Conservation (phyloP, 2,329 filamentous ascomycete species). For the Cladophialophora yegresii region DNA sequence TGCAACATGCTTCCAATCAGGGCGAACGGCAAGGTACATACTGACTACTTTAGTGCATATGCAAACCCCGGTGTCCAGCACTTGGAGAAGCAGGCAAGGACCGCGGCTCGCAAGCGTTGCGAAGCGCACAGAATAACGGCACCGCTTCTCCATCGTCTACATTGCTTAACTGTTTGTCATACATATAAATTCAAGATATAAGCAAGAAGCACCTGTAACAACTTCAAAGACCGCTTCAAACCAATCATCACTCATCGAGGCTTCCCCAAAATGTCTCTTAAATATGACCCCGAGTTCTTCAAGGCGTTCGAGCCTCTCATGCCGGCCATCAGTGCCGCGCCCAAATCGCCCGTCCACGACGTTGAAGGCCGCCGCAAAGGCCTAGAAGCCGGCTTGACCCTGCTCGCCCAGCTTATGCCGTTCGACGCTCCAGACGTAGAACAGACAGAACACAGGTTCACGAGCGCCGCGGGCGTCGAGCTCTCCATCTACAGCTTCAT, state of each 20-base stretch:
- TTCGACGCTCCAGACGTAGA: constrained; percentile 10
- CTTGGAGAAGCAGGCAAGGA: no score
- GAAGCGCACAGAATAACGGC: no score
- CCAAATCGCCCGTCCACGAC: constrained; percentile 15
- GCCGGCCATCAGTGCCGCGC: constrained; percentile 8
- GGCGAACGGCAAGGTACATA: no score
- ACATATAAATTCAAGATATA: not conserved
- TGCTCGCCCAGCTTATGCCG: not conserved
- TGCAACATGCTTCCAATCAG: no score
- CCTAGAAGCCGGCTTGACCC: not conserved
- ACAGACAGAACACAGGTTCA: constrained; percentile 10
- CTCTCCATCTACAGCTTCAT: constrained; percentile 6
- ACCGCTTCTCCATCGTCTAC: not conserved
- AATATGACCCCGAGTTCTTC: constrained; percentile 18
- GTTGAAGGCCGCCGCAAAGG: constrained; percentile 7
- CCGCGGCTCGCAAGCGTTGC: no score
- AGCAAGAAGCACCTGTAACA: not conserved
- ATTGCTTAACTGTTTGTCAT: not conserved
- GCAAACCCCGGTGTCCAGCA: no score
- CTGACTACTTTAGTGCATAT: no score
- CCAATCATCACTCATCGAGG: not conserved
- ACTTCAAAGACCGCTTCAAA: not conserved
- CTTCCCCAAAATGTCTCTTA: constrained; percentile 17
- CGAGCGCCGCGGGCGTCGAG: not conserved
- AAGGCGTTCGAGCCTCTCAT: constrained; percentile 18